Conservation (phyloP, 305 asterid species). For the Fraxinus xanthoxyloides region DNA sequence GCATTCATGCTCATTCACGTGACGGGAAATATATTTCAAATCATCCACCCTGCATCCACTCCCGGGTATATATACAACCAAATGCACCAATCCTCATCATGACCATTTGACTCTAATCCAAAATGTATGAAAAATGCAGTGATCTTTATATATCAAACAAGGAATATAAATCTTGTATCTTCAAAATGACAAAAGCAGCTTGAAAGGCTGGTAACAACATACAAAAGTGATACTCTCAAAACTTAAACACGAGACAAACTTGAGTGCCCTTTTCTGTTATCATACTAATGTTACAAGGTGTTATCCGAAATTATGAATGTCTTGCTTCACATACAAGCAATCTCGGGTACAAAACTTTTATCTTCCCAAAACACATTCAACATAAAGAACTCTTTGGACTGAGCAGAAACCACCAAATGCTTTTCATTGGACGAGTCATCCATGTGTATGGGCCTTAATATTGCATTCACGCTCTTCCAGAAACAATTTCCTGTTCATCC, state of each 20-base stretch:
- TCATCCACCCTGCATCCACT: not conserved
- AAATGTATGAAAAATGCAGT: not conserved
- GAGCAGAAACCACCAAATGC: not conserved
- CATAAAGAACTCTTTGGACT: not conserved
- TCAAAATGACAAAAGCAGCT: not conserved
- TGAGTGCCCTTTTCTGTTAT: not conserved
- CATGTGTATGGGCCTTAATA: not conserved
- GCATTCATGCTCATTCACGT: not conserved
- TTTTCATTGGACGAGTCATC: not conserved
- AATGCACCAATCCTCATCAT: not conserved
- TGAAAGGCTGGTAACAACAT: not conserved
- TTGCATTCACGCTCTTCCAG: not conserved
- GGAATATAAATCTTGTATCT: not conserved
- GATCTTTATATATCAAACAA: not conserved
- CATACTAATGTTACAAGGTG: not conserved
- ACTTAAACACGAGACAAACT: not conserved
- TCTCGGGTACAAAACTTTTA: conserved; percentile 29
- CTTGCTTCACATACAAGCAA: conserved; percentile 11
- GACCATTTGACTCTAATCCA: not conserved
- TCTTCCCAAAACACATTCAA: conserved; percentile 1
- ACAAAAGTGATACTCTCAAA: not conserved
- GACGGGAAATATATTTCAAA: not conserved
- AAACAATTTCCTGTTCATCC: conserved; percentile 5
- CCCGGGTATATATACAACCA: not conserved
- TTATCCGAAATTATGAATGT: not conserved